These are phyloP conservation scores for Oryza coarctata DNA, from an alignment of 176 grass and related monocot species.

Conservation along the genomic window DNA sequence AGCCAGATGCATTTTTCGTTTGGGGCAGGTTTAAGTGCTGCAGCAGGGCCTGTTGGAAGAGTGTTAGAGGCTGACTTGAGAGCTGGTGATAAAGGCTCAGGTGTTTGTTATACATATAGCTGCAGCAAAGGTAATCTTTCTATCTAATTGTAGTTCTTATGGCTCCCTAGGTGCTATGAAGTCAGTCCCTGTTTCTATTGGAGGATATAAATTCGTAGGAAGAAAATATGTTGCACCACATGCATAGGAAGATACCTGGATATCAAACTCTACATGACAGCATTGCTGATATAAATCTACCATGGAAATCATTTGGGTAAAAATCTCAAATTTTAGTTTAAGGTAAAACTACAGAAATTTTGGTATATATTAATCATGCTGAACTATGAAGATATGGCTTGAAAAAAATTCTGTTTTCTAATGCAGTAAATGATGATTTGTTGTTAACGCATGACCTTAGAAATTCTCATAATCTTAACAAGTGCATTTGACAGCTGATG, in stretches of 20 bases:
- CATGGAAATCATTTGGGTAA: neutral
- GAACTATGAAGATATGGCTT: neutral
- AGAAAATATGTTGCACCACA: neutral
- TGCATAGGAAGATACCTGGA: neutral
- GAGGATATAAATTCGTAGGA: neutral
- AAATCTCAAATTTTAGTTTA: neutral
- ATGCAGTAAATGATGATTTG: neutral
- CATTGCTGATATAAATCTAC: neutral
- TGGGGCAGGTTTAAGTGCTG: conserved; percentile 78
- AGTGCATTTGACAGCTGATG: neutral
- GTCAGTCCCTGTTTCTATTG: neutral
- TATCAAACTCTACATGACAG: neutral
- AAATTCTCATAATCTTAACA: neutral
- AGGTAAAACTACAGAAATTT: neutral
- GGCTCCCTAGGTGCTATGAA: neutral
- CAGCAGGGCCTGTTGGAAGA: conserved; percentile 84
- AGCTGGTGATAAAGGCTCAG: conserved; percentile 72
- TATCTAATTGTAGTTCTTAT: neutral
- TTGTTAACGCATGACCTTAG: neutral
- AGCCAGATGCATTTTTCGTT: conserved; percentile 83
- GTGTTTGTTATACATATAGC: conserved; percentile 91
- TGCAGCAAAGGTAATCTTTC: conserved; percentile 78
- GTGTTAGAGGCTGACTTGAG: conserved; percentile 86
- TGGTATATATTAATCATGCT: neutral
- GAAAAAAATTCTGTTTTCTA: neutral